phyloP scores from a whole-genome alignment of 1,284 basidiomycete species.

The Ustilago lituana region DNA sequence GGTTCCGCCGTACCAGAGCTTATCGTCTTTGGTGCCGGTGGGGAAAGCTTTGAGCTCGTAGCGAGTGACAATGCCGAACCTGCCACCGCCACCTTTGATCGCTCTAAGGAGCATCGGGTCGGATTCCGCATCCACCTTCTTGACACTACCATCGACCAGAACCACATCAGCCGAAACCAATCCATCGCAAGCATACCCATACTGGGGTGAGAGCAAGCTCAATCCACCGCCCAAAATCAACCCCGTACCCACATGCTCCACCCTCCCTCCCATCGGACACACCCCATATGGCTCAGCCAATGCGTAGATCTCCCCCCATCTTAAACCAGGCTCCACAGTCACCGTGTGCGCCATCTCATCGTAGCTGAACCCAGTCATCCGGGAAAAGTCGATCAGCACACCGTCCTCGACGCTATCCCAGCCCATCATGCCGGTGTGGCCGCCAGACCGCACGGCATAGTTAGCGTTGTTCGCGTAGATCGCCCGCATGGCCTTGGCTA shows the following conservation, averaged over 20 bases:
- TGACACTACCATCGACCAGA: conserved; percentile 17
- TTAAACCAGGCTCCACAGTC: conserved; percentile 28
- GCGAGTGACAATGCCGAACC: conserved; percentile 48
- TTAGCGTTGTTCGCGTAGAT: conserved; percentile 11
- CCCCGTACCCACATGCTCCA: conserved; percentile 45
- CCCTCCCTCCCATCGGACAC: conserved; percentile 39
- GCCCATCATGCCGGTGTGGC: conserved; percentile 46
- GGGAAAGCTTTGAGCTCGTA: conserved; percentile 28
- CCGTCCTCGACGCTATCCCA: conserved; percentile 37
- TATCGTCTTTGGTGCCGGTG: conserved; percentile 16
- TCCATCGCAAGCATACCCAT: conserved; percentile 48
- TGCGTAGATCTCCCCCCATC: conserved; percentile 43
- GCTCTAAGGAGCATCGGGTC: conserved; percentile 30
- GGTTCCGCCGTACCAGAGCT: conserved; percentile 35
- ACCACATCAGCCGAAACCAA: conserved; percentile 28
- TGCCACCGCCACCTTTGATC: conserved; percentile 50
- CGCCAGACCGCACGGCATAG: conserved; percentile 51
- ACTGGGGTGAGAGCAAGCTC: conserved; percentile 25
- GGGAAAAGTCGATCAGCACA: conserved; percentile 37
- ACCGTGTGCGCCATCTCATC: conserved; percentile 1
- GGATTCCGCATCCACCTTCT: not conserved
- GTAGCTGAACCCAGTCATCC: conserved; percentile 30
- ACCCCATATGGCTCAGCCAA: conserved; percentile 14
- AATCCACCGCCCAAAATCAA: conserved; percentile 49
- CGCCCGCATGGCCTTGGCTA: conserved; percentile 9